These are phyloP conservation scores for Fusarium lateritium DNA, from an alignment of 2,329 filamentous ascomycete species.

Conservation along the genomic window DNA sequence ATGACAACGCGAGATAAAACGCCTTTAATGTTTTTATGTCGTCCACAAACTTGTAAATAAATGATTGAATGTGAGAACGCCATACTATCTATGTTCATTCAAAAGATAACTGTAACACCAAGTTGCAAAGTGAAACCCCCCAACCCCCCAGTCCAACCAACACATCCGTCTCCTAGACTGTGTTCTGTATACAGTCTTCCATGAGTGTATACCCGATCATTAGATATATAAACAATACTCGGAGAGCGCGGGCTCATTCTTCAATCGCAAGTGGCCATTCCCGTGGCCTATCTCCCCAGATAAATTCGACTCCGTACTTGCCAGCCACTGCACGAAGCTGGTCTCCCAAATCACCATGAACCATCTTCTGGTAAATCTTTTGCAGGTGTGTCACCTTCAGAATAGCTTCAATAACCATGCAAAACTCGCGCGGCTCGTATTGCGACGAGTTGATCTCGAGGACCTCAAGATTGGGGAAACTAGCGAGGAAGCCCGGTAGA, in stretches of 20 bases:
- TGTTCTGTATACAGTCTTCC: not conserved
- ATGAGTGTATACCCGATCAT: not conserved
- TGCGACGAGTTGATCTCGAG: slow-evolving; percentile 54
- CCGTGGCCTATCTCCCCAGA: slow-evolving; percentile 50
- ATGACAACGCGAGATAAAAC: not conserved
- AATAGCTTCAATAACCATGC: slow-evolving; percentile 50
- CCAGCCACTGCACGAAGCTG: slow-evolving; percentile 44
- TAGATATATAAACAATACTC: not conserved
- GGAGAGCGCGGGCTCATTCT: not conserved
- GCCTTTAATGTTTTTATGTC: not conserved
- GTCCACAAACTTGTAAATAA: too few species aligned
- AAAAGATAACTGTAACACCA: not conserved
- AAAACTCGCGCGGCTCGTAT: slow-evolving; percentile 52
- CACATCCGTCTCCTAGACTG: too few species aligned
- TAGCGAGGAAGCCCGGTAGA: slow-evolving; percentile 54
- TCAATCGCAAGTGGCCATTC: slow-evolving; percentile 53
- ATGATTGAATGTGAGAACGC: not conserved
- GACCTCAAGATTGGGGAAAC: slow-evolving; percentile 55
- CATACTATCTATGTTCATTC: not conserved
- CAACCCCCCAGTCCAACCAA: too few species aligned
- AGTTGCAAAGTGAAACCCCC: not conserved
- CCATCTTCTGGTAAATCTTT: slow-evolving; percentile 52
- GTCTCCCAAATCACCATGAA: slow-evolving; percentile 53
- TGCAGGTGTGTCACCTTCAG: slow-evolving; percentile 52
- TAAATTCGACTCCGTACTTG: slow-evolving; percentile 48